phyloP scores from a whole-genome alignment of 2,329 filamentous ascomycete species.

The Hypoxylon sp. region DNA sequence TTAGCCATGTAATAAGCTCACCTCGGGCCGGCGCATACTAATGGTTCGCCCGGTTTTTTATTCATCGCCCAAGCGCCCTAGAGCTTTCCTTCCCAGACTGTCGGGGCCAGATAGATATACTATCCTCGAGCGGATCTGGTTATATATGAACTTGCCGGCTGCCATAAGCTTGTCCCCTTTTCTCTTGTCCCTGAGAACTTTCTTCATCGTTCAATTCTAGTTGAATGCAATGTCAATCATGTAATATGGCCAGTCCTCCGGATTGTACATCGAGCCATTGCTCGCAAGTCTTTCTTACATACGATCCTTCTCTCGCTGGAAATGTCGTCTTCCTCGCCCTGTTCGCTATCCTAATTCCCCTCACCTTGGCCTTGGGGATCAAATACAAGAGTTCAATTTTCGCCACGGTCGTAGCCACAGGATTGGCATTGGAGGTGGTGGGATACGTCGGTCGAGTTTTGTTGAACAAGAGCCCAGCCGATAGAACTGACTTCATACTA shows the following conservation, averaged over 20 bases:
- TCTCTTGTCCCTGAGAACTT: not conserved
- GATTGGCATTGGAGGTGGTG: conserved; percentile 60
- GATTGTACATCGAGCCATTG: conserved; percentile 43
- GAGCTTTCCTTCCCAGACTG: conserved; percentile 21
- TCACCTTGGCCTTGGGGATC: conserved; percentile 56
- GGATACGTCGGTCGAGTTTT: conserved; percentile 63
- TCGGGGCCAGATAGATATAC: conserved; percentile 12
- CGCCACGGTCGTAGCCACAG: conserved; percentile 56
- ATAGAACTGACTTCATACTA: conserved; percentile 57
- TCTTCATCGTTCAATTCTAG: conserved; percentile 9
- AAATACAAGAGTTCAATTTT: conserved; percentile 59
- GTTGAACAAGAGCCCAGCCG: conserved; percentile 54
- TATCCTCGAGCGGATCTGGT: conserved; percentile 24
- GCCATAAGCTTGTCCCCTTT: not conserved
- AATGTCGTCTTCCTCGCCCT: conserved; percentile 58
- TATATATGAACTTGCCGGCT: conserved; percentile 21
- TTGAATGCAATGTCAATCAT: conserved; percentile 35
- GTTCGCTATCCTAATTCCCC: conserved; percentile 58
- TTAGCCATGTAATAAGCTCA: conserved; percentile 11
- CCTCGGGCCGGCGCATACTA: conserved; percentile 36
- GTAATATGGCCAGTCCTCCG: conserved; percentile 44
- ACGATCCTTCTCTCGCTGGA: conserved; percentile 55
- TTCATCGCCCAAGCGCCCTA: conserved; percentile 19
- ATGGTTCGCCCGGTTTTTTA: conserved; percentile 23
- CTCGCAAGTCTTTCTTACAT: conserved; percentile 53